Base-by-base conservation (phyloP, 2,329 filamentous ascomycete genomes). In the Fusarium illudens region DNA sequence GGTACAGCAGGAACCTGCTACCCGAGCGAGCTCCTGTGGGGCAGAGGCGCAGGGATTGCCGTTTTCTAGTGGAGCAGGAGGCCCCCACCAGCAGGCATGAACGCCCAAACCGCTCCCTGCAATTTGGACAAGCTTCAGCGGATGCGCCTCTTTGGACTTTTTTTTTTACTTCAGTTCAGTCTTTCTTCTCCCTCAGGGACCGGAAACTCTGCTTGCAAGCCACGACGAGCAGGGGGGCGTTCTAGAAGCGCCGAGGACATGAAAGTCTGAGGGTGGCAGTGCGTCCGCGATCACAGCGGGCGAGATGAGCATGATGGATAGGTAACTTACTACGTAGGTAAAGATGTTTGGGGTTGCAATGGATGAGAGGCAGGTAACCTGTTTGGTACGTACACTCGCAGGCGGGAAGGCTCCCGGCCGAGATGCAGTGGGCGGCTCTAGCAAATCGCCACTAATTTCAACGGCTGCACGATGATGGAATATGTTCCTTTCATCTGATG, bases 381-480 rank as follows among this genome's bases (percentile, higher is more conserved):
- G 46, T 20, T 34, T 20, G 46, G 30, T 65, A 54, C 39, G 56
- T 66, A 20, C 36, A 36, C 33, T 27, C 39, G 27, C 50, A 34
- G 58, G 37, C 55, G n/a, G n/a, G n/a, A n/a, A 36, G 60, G 53
- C 22, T 44, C 39, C 39, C 39, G 39, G 46, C 58, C 65, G 62
- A 58, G 39, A 56, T 39, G 50, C 52, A 51, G 51, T 65, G 51
- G 62, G 51, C 11, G 39, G 33, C 54, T 44, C 53, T 67, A 69
- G 52, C 46, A 12, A 48, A 64, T 60, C 59, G 66, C 66, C 66
- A 69, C 66, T 70, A 69, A 69, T 69, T 67, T 70, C 62, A 69
- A 69, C 66, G 66, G 66, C 66, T 68, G 65, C 66, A 68, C 54
- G 12, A 68, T 69, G 65, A 68, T 68, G 65, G 65, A 69, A 63